A percentile compares a stretch with the other conserved stretches of the same genome.
These are phyloP conservation scores for Trichosanthes cucumerina DNA, from an alignment of 306 rosid species.

Conservation along the genomic window DNA sequence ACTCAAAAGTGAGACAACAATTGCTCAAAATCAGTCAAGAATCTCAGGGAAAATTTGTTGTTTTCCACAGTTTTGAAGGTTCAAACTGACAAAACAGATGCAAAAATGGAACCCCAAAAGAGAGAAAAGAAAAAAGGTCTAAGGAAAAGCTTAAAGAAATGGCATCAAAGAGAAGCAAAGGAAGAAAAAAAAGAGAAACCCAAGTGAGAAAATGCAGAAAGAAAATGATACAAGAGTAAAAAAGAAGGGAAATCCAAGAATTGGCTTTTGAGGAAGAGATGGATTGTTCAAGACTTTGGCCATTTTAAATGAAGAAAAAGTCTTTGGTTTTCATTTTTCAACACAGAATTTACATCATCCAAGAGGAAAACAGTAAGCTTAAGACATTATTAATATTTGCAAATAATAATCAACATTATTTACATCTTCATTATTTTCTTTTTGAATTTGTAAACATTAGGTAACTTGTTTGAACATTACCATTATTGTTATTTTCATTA, in stretches of 20 bases:
- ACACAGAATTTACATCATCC: neutral
- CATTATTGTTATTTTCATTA: neutral
- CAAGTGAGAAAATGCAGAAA: neutral
- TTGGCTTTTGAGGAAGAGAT: neutral
- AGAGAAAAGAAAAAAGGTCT: neutral
- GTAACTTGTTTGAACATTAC: neutral
- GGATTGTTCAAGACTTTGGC: neutral
- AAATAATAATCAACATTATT: neutral
- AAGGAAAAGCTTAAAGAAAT: neutral
- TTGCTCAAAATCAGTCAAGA: conserved; percentile 1
- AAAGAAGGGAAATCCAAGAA: conserved; percentile 2
- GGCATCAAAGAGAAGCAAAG: neutral
- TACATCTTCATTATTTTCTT: neutral
- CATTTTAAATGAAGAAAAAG: neutral
- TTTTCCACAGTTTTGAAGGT: conserved; percentile 19
- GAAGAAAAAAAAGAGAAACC: neutral
- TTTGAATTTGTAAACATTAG: neutral
- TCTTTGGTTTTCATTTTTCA: neutral
- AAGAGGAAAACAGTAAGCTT: neutral
- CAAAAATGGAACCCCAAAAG: conserved; percentile 4
- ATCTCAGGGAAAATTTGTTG: conserved; percentile 5
- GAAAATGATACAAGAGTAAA: neutral
- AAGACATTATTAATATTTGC: neutral
- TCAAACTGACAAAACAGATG: neutral
- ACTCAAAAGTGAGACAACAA: conserved; percentile 18